Conservation (phyloP, 2,329 filamentous ascomycete genomes). For the Helminthosporium solani region DNA sequence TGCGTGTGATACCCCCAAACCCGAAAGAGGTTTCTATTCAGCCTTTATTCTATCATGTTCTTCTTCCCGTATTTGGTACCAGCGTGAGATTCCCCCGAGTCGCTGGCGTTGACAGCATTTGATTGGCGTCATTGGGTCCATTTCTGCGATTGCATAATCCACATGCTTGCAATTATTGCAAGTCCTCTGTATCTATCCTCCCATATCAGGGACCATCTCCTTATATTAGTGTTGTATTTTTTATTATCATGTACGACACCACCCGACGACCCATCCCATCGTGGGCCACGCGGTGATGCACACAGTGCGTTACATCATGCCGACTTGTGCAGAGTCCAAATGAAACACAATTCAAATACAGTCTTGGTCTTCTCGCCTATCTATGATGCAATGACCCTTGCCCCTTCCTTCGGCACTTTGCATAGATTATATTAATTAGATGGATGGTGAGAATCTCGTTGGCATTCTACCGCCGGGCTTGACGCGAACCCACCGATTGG, state of each 20-base stretch:
- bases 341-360: neutral
- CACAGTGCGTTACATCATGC: constrained; percentile 13
- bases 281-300: neutral
- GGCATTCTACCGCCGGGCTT: neutral
- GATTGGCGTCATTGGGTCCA: no score
- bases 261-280: neutral
- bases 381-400: neutral
- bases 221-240: no score
- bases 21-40: constrained; percentile 16
- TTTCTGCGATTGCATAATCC: no score
- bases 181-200: no score
- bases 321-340: constrained; percentile 5
- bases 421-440: neutral
- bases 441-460: neutral
- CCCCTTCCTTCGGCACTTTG: neutral
- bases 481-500: neutral
- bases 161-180: no score
- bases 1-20: constrained; percentile 38
- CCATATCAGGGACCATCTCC: no score
- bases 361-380: neutral
- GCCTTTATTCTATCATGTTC: constrained; percentile 19
- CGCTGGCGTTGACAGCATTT: constrained; percentile 17
- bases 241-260: no score
- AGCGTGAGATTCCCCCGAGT: constrained; percentile 21
- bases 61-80: constrained; percentile 5